Conservation (phyloP, 2,329 filamentous ascomycete species). For the Nannizzia gypsea region DNA sequence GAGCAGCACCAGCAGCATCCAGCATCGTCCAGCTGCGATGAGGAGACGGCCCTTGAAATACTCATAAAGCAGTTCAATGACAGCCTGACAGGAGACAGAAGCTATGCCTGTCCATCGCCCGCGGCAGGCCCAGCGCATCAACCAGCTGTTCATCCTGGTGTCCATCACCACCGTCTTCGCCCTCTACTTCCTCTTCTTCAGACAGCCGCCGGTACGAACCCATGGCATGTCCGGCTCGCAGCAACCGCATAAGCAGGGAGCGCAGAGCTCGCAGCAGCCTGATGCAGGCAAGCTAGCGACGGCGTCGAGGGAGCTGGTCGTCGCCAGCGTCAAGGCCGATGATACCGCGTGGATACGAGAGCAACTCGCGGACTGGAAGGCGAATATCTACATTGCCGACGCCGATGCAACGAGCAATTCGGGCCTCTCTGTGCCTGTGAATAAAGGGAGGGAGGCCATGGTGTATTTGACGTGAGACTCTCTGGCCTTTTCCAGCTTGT, state of each 20-base stretch:
- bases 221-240: neutral
- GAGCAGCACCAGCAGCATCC: neutral
- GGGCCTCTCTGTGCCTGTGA: constrained; percentile 37
- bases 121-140: neutral
- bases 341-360: constrained; percentile 31
- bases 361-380: constrained; percentile 37
- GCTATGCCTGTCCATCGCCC: neutral
- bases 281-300: neutral
- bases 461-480: constrained; percentile 32
- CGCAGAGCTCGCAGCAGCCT: neutral
- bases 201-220: neutral
- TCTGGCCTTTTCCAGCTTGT: neutral
- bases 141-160: constrained; percentile 3
- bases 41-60: neutral
- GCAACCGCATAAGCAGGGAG: neutral
- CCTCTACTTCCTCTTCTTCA: constrained; percentile 1
- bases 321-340: constrained; percentile 31
- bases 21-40: neutral
- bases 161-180: constrained; percentile 1
- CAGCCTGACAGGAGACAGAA: neutral
- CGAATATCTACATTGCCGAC: constrained; percentile 46
- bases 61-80: too few species aligned
- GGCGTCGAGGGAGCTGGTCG: constrained; percentile 20
- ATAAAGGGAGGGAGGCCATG: constrained; percentile 36
- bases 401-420: constrained; percentile 21